Base-by-base conservation (phyloP, 163 green algal genomes). In the Scenedesmus sp. region DNA sequence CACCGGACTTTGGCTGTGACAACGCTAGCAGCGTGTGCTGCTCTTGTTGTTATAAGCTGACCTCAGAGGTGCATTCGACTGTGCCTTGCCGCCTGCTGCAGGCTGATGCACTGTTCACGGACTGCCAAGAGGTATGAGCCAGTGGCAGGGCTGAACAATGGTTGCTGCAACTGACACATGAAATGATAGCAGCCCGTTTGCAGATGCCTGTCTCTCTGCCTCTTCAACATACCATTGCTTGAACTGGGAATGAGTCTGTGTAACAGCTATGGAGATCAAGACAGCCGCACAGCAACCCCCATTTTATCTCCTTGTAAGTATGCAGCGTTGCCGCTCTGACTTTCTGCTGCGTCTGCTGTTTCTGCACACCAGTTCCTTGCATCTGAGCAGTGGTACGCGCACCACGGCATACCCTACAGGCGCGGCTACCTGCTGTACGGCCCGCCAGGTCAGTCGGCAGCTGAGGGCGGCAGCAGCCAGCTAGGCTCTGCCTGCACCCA, bases 381-480 rank as follows among this genome's bases (percentile, higher is more conserved):
- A 2, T 85, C 54, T 18, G 94, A 95, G 91, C 82, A 89, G 12
- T 96, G 94, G 94, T 96, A 95, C 82, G 92, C 93, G 0, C 84
- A 92, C 52, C 94, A 92, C 64, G 94, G 94, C 87, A 96, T 96
- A 66, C 94, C 94, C 1, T 94, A 94, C 77, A 92, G 94, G 13
- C 87, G 94, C 3, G 94, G 94, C 46, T 96, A 95, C 88, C 87
- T 96, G 66, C 91, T 95, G 84, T 93, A 94, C 62, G 94, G 94
- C 13, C 89, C 88, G 6, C 94, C 94, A 83, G 93, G 93, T 91
- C 55, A 86, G 34, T 12, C 16, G 2, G 26, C 85, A 82, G 10
- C 7, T 76, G 83, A 86, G 0, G 6, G 2, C n/a, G 2, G n/a
- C 70, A 12, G 70, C 70, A 12, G 74, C 6, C 74, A 55, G 74